Base-by-base conservation (phyloP, 768 basidiomycete genomes). In the Fibroporia radiculosa region DNA sequence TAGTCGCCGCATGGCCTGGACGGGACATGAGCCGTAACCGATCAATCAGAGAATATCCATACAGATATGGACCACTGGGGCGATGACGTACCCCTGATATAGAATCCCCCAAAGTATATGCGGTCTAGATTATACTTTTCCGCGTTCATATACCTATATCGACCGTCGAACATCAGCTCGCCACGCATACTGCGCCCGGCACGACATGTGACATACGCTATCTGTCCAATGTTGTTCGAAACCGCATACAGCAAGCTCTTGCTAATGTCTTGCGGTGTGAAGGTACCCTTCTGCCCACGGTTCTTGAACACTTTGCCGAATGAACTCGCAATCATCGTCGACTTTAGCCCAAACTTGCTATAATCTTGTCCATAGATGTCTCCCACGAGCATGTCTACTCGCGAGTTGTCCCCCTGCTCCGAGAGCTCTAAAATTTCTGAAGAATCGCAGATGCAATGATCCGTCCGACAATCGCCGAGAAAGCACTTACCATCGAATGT, bases 341-440 rank as follows among this genome's bases (percentile, higher is more conserved):
- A 96, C 66, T 98, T 98, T 44, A 99, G 78, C 14, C 96, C 96
- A 27, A 99, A 79, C 49, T 86, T 84, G 63, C 78, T 82, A 68
- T 97, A 97, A 67, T 97, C 96, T 54, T 90, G 85, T n/a, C 96
- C 91, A 62, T 96, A 99, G 55, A 99, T 99, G 67, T 99, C 96
- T 27, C 96, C 95, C 35, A 99, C 93, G 38, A 98, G 82, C 95
- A 98, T 98, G 64, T 99, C 96, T 12, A 98, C 93, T 4, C 75
- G 74, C 33, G 87, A 78, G 60, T 99, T 98, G 66, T 96, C 90
- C 29, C 96, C 96, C 59, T 77, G 63, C 65, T 99, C 96, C 0
- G 96, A 96, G 18, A 99, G 73, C 6, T 81, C 78, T 53, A 99
- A 71, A 95, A 99, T 99, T 64, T 98, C 96, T 99, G 67, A 48